These are phyloP conservation scores for Blastobotrys malaysiensis DNA, from an alignment of 1,139 yeast genomes.

Conservation along the genomic window DNA sequence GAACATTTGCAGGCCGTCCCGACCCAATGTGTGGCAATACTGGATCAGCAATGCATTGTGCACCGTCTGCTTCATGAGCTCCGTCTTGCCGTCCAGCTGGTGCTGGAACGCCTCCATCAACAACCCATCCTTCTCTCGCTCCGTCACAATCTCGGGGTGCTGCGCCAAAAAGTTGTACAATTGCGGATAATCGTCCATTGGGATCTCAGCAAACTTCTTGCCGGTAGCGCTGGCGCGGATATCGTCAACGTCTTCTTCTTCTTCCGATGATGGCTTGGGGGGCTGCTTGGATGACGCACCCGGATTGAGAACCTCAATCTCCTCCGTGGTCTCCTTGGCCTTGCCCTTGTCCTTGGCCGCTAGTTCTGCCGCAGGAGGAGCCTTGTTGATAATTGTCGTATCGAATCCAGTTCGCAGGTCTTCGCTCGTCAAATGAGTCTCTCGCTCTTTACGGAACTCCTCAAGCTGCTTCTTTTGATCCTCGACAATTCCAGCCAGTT, in stretches of 20 bases:
- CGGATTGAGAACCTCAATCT: conserved; percentile 36
- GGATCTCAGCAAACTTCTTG: conserved; percentile 54
- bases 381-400: conserved; percentile 69
- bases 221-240: conserved; percentile 60
- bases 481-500: conserved; percentile 36
- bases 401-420: conserved; percentile 95
- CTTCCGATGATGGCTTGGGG: conserved; percentile 1
- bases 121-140: conserved; percentile 85
- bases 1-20: conserved; percentile 61
- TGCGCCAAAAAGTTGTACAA: conserved; percentile 49
- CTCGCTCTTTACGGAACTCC: conserved; percentile 64
- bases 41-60: conserved; percentile 79
- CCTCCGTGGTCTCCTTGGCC: conserved; percentile 17
- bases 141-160: conserved; percentile 68
- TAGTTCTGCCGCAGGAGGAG: conserved; percentile 27
- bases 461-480: conserved; percentile 66
- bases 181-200: conserved; percentile 42
- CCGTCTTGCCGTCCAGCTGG: conserved; percentile 57
- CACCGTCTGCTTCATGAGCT: conserved; percentile 55
- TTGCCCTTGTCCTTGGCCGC: conserved; percentile 5
- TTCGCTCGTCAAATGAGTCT: conserved; percentile 74
- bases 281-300: conserved; percentile 16
- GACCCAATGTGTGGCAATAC: conserved; percentile 60
- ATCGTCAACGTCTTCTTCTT: conserved; percentile 37
- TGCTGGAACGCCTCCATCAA: conserved; percentile 89